These are phyloP conservation scores for Cryptosporidium sp. DNA, from an alignment of 169 alveolate genomes.

Conservation along the genomic window DNA sequence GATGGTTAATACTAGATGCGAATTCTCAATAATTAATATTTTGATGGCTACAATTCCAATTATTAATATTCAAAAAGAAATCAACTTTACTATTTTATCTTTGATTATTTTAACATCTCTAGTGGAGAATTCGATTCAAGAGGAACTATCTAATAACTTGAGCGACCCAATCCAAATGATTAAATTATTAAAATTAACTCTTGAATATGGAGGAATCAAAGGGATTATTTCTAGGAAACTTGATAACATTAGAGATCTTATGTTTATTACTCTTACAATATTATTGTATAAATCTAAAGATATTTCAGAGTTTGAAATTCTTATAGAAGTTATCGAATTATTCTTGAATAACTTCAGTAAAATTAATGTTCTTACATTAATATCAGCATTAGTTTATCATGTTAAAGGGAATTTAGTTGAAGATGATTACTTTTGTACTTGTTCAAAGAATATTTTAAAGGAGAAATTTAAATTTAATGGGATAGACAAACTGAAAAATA, in stretches of 20 bases:
- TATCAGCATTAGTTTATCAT: conserved; percentile 49
- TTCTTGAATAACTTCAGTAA: background rate
- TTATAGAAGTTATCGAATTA: conserved; percentile 9
- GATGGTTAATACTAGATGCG: conserved; percentile 21
- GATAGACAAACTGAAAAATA: background rate
- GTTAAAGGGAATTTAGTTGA: conserved; percentile 27
- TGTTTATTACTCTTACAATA: conserved; percentile 23
- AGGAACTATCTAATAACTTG: background rate
- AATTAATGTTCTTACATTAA: conserved; percentile 6
- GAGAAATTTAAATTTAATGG: conserved; percentile 23
- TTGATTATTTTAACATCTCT: background rate
- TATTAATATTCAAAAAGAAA: conserved; percentile 21
- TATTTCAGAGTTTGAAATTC: conserved; percentile 15
- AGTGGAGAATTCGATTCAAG: background rate
- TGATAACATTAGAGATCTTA: conserved; percentile 2
- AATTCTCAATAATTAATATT: conserved; percentile 1
- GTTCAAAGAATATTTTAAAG: conserved; percentile 4
- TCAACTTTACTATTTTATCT: background rate
- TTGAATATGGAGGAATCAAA: conserved; percentile 37
- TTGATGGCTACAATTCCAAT: background rate
- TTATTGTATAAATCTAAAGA: conserved; percentile 26
- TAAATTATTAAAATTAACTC: conserved; percentile 24
- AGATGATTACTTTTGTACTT: conserved; percentile 11
- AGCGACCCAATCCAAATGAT: conserved; percentile 23
- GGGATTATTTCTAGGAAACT: background rate